Percentiles rank a stretch among this genome's conserved stretches.
These are phyloP conservation scores for Elongisporangium undulatum DNA, from an alignment of 352 stramenopile species.

Conservation along the genomic window DNA sequence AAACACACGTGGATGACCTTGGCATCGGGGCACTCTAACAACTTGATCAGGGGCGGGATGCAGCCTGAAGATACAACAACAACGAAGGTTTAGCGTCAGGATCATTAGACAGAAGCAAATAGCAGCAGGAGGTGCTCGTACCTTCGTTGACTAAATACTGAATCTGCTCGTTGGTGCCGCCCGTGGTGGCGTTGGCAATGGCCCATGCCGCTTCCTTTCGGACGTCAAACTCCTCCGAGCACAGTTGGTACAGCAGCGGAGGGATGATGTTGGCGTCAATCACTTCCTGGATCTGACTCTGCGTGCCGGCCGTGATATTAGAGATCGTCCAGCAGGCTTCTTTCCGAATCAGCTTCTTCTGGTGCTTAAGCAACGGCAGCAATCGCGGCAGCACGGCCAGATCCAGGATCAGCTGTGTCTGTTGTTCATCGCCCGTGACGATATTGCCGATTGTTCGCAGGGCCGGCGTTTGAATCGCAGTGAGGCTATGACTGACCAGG, in stretches of 20 bases:
- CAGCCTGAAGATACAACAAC: slow-evolving; percentile 56
- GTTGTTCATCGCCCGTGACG: slow-evolving; percentile 93
- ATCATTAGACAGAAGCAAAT: not conserved
- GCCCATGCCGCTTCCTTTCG: slow-evolving; percentile 85
- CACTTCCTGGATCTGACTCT: slow-evolving; percentile 70
- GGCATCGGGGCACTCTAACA: slow-evolving; percentile 90
- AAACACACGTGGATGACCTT: slow-evolving; percentile 97
- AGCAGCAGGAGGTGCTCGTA: slow-evolving; percentile 13
- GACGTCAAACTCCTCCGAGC: slow-evolving; percentile 69
- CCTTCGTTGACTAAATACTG: slow-evolving; percentile 96
- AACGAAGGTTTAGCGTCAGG: not conserved
- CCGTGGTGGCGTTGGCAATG: slow-evolving; percentile 73
- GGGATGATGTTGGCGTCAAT: slow-evolving; percentile 76
- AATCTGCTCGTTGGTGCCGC: slow-evolving; percentile 90
- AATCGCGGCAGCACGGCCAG: slow-evolving; percentile 43
- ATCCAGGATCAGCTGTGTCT: slow-evolving; percentile 73
- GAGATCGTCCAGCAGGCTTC: slow-evolving; percentile 83
- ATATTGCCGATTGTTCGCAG: slow-evolving; percentile 97
- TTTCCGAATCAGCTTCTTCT: slow-evolving; percentile 80
- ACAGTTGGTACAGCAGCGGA: slow-evolving; percentile 55
- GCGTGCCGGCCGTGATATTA: slow-evolving; percentile 75
- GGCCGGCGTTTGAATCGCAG: slow-evolving; percentile 95
- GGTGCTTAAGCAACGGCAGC: slow-evolving; percentile 62
- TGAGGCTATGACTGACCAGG: slow-evolving; percentile 90
- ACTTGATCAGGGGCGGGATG: slow-evolving; percentile 95